These are phyloP conservation scores for Ceratobasidium sp. DNA, from an alignment of 1,284 basidiomycete genomes.

Conservation along the genomic window DNA sequence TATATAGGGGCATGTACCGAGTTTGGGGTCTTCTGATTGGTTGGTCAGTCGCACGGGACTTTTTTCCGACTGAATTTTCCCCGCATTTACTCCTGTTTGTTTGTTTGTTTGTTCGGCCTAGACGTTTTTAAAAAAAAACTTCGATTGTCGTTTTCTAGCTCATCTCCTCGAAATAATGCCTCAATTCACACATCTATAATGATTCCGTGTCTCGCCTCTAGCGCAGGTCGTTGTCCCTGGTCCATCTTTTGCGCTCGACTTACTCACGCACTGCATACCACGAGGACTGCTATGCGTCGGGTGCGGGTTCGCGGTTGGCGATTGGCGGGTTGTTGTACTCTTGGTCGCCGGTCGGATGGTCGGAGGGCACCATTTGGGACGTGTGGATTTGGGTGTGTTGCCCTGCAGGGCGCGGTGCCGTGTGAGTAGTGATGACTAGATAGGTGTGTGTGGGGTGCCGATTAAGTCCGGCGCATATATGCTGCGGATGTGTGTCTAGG, in stretches of 20 bases:
- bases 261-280: constrained; percentile 15
- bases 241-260: no score
- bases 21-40: constrained; percentile 1
- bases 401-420: constrained; percentile 3
- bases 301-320: neutral
- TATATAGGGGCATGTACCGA: neutral
- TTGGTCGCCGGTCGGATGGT: neutral
- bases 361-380: neutral
- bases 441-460: no score
- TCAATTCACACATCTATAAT: constrained; percentile 1
- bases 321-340: no score
- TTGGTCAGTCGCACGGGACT: neutral
- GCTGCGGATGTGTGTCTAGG: neutral
- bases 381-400: neutral
- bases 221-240: neutral
- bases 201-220: neutral
- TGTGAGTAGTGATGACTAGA: no score
- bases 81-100: constrained; percentile 1
- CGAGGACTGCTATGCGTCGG: constrained; percentile 9
- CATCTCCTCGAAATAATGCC: neutral
- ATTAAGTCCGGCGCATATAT: neutral
- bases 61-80: constrained; percentile 21
- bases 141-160: neutral
- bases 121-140: neutral
- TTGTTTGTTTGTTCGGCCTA: neutral